Conservation (phyloP, 495 filamentous ascomycete species). For the Penicillium bialowiezense region DNA sequence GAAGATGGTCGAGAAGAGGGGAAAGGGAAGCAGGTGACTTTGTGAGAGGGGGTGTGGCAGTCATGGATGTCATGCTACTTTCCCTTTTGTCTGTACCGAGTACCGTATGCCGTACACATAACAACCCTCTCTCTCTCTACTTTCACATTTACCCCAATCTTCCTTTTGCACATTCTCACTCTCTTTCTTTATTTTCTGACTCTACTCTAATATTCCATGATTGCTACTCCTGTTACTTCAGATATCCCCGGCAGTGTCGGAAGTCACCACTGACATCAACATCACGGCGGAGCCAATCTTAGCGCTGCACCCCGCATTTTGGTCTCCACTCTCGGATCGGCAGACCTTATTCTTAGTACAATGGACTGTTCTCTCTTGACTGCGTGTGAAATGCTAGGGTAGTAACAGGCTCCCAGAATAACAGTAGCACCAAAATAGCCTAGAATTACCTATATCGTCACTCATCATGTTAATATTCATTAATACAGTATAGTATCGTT, state of each 20-base stretch:
- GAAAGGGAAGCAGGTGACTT: slow-evolving; percentile 34
- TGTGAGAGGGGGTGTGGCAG: slow-evolving; percentile 15
- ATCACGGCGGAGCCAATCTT: slow-evolving; percentile 24
- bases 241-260: slow-evolving; percentile 19
- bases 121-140: background rate
- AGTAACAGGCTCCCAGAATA: too few relatives aligned
- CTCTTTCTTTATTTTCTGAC: background rate
- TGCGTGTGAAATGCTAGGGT: too few relatives aligned
- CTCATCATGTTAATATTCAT: too few relatives aligned
- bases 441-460: too few relatives aligned
- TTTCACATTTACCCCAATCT: background rate
- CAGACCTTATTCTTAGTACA: background rate
- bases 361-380: background rate
- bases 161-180: background rate
- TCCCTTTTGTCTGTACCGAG: too few relatives aligned
- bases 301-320: slow-evolving; percentile 45
- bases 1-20: too few relatives aligned
- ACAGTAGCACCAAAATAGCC: too few relatives aligned
- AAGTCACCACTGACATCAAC: slow-evolving; percentile 30
- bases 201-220: background rate
- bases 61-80: slow-evolving; percentile 30
- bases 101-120: too few relatives aligned
- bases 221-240: slow-evolving; percentile 9
- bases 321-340: slow-evolving; percentile 23
- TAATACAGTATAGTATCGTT: too few relatives aligned